A percentile compares a stretch with the other conserved stretches of the same genome.
These are phyloP conservation scores for Geoglossum cookeanum DNA, from an alignment of 2,329 filamentous ascomycete species.

Conservation along the genomic window DNA sequence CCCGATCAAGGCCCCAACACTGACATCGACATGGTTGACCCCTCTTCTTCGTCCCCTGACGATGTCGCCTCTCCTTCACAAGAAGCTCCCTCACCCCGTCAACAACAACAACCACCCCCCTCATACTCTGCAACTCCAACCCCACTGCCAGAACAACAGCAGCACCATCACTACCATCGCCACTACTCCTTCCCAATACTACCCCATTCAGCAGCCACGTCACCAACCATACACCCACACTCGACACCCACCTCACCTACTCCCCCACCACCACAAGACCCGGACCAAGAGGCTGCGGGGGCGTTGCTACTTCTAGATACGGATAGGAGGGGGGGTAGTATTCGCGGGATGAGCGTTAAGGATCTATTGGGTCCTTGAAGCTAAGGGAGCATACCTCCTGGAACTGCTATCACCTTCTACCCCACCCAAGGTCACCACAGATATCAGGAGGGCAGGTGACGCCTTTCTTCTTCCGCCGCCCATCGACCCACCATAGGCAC, in stretches of 20 bases:
- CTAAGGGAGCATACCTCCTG: background rate
- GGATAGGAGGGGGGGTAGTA: conserved; percentile 40
- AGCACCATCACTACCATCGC: conserved; percentile 11
- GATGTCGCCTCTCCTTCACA: conserved; percentile 5
- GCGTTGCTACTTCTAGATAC: conserved; percentile 73
- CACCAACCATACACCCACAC: conserved; percentile 25
- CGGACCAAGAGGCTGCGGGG: conserved; percentile 64
- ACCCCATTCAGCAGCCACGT: conserved; percentile 14
- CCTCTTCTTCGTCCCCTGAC: background rate
- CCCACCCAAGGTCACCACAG: no score
- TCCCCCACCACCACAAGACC: conserved; percentile 34
- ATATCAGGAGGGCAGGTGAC: no score
- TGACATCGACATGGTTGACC: background rate
- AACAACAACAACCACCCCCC: conserved; percentile 15
- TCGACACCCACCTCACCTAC: conserved; percentile 41
- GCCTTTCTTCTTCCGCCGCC: no score
- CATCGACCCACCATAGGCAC: no score
- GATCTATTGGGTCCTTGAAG: conserved; percentile 32
- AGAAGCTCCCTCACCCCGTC: conserved; percentile 9
- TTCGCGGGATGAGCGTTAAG: conserved; percentile 32
- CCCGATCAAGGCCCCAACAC: background rate
- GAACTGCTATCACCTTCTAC: no score
- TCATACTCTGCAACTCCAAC: conserved; percentile 19
- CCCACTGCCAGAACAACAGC: conserved; percentile 10
- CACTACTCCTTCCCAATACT: conserved; percentile 8